phyloP scores from a whole-genome alignment of 805 yeast species.

The Brettanomyces custersianus region DNA sequence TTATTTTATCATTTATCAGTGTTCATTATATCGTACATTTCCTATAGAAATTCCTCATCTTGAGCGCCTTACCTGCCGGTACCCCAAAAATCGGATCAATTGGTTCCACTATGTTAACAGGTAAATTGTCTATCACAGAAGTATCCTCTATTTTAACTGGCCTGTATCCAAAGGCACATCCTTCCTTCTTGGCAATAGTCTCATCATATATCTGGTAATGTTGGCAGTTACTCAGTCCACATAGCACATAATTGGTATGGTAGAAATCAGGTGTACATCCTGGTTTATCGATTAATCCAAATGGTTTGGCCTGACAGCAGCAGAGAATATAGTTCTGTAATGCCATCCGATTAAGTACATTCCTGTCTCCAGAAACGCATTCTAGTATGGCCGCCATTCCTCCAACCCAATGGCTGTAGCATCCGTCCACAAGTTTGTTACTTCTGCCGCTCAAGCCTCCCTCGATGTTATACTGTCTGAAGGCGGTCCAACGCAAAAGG shows the following conservation, averaged over 20 bases:
- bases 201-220: constrained; percentile 26
- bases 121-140: constrained; percentile 12
- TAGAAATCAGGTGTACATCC: constrained; percentile 74
- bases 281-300: constrained; percentile 84
- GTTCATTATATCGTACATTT: neutral
- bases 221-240: constrained; percentile 64
- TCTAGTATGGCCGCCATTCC: constrained; percentile 62
- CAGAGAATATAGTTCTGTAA: constrained; percentile 57
- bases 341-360: constrained; percentile 42
- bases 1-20: neutral
- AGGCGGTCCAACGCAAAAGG: constrained; percentile 57
- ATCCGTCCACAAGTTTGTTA: constrained; percentile 91
- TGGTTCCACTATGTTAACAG: constrained; percentile 17
- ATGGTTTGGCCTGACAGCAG: constrained; percentile 58
- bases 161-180: constrained; percentile 23
- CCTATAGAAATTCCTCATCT: neutral
- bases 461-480: constrained; percentile 64
- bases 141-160: constrained; percentile 12
- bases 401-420: constrained; percentile 95
- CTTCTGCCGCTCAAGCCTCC: constrained; percentile 89
- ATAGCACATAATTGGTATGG: constrained; percentile 78
- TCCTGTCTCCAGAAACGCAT: constrained; percentile 27
- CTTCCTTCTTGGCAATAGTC: constrained; percentile 5
- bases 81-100: constrained; percentile 55
- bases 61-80: constrained; percentile 31